Conservation (phyloP, 441 rosid species). For the Brassica hybrid region DNA sequence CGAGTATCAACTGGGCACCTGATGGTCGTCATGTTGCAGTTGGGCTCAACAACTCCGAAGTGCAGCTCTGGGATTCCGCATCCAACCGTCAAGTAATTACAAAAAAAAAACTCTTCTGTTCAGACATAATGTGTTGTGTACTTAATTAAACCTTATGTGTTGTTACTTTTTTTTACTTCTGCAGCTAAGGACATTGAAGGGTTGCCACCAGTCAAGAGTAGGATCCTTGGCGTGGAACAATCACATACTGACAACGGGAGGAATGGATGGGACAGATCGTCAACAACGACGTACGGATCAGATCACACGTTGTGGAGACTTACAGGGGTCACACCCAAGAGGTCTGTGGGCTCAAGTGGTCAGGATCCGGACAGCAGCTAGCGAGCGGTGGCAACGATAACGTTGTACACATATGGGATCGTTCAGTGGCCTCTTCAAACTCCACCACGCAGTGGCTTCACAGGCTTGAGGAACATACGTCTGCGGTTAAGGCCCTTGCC, state of each 20-base stretch:
- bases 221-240: constrained; percentile 63
- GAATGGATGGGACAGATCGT: constrained; percentile 53
- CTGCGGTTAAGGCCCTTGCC: constrained; percentile 68
- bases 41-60: constrained; percentile 56
- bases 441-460: constrained; percentile 14
- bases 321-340: constrained; percentile 35
- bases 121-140: neutral
- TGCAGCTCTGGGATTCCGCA: constrained; percentile 66
- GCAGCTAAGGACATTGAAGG: constrained; percentile 49
- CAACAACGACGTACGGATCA: constrained; percentile 53
- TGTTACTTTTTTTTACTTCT: constrained; percentile 15
- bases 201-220: constrained; percentile 51
- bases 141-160: constrained; percentile 4
- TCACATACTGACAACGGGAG: constrained; percentile 57
- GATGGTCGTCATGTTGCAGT: constrained; percentile 72
- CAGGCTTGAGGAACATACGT: constrained; percentile 44
- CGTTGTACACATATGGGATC: constrained; percentile 60
- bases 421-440: constrained; percentile 39
- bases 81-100: constrained; percentile 46
- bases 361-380: constrained; percentile 44
- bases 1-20: constrained; percentile 79
- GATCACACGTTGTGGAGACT: constrained; percentile 51
- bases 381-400: constrained; percentile 66
- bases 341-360: constrained; percentile 72
- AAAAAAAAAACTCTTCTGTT: neutral